Percentiles rank a stretch among this genome's conserved stretches.
Evolutionary conservation across 164 flowering plant species (phyloP).

Genomic region (Liriodendron chinense): DNA sequence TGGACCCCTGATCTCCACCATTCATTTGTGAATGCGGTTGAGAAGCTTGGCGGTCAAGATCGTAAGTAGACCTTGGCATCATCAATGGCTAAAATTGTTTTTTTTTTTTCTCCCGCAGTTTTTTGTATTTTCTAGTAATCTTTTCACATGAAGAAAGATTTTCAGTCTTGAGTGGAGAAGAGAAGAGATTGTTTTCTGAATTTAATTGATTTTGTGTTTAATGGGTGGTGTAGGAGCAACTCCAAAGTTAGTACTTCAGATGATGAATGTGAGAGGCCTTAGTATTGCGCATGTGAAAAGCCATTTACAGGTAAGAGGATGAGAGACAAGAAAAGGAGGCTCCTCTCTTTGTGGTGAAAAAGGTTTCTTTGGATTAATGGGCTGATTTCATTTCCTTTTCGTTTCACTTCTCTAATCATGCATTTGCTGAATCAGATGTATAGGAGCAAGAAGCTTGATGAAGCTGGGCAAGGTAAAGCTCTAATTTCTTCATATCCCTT

Average conservation of each 20-base stretch:
- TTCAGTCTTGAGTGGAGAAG: neutral
- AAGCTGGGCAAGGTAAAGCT: conserved; percentile 54
- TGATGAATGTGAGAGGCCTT: conserved; percentile 70
- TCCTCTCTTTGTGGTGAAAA: neutral
- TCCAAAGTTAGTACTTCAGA: conserved; percentile 67
- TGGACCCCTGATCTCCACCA: conserved; percentile 81
- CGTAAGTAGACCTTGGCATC: neutral
- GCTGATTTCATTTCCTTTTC: neutral
- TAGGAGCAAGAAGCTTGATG: conserved; percentile 70
- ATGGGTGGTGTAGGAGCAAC: conserved; percentile 51
- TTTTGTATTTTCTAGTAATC: neutral
- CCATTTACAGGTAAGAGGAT: conserved; percentile 57
- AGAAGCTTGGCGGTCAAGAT: conserved; percentile 50
- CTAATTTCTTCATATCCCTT: neutral
- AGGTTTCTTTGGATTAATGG: neutral
- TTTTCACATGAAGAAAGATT: neutral
- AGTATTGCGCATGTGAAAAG: conserved; percentile 81
- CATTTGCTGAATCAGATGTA: conserved; percentile 47
- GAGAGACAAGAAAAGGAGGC: no score
- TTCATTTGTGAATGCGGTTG: conserved; percentile 55
- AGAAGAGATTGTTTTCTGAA: neutral
- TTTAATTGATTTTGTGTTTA: neutral
- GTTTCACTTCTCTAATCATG: neutral
- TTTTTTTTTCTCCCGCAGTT: neutral
- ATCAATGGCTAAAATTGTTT: no score